Percentiles rank a stretch among this genome's conserved stretches.
Evolutionary conservation across 345 rosid species (phyloP).

Genomic region (Odontarrhena argentea): DNA sequence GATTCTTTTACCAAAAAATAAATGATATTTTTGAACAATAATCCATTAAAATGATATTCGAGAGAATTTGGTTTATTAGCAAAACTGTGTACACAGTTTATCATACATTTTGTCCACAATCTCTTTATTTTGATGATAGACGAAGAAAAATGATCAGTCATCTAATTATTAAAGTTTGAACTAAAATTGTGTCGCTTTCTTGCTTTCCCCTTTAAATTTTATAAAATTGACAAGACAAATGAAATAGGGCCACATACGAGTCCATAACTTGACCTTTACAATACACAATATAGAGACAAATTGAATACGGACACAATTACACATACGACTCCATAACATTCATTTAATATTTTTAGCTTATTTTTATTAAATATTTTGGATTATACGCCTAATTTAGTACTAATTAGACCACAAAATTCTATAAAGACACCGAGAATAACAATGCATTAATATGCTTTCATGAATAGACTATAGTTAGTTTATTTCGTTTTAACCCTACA

Average conservation of each 20-base stretch:
- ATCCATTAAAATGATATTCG: no score
- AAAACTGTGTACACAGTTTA: background rate
- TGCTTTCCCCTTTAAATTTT: background rate
- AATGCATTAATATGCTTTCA: no score
- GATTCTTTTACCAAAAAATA: no score
- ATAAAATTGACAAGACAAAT: background rate
- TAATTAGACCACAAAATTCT: no score
- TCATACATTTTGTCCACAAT: background rate
- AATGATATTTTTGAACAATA: no score
- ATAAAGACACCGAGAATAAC: no score
- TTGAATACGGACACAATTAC: conserved; percentile 1
- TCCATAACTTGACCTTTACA: background rate
- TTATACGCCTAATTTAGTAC: background rate
- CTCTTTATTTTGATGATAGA: background rate
- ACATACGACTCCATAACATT: background rate
- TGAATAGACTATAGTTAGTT: no score
- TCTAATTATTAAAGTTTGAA: conserved; percentile 14
- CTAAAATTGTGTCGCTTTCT: conserved; percentile 22
- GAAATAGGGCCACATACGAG: background rate
- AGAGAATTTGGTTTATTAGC: no score
- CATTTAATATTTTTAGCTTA: background rate
- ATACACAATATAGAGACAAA: conserved; percentile 12
- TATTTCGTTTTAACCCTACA: background rate
- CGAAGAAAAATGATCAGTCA: background rate
- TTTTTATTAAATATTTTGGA: background rate